Evolutionary conservation across 345 rosid species (phyloP), one percentile per base, ranked within the genome.

Genomic region (Eucalyptus victrix): DNA sequence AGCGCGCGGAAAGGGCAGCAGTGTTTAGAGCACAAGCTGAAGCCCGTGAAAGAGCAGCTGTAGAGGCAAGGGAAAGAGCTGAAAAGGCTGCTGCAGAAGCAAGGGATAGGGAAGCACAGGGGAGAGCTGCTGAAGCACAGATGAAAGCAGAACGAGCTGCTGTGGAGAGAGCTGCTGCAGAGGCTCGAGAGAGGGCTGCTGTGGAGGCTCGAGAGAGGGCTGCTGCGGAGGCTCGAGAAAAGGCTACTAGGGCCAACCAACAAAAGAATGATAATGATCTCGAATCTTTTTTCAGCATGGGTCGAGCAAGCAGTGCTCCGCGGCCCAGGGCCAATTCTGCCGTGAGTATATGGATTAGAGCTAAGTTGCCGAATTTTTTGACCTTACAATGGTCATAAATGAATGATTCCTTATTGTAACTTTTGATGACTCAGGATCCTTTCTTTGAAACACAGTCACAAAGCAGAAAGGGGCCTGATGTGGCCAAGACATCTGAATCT

Each of bases 1-100:
- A 94, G 90, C 97, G 99, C 53, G 96, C 99, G 17, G 99, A 94
- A 92, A 94, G 98, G 93, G 95, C 95, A 76, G 99, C 99, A 13
- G 99, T 98, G 89, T 97, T 94, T 89, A 95, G 99, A 94, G 99
- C 94, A 32, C 97, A 96, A 89, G 96, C 98, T 87, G 99, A 98
- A 94, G 99, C 99, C 86, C 98, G 99, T 91, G 98, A 96, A 93
- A 95, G 99, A 91, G 98, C 99, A 88, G 99, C 98, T 44, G 91
- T 92, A 49, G 99, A 93, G 60, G 99, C 99, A 49, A 94, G 91
- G 89, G 99, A 95, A 91, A 96, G 95, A 92, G 99, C 98, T 40
- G 99, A 93, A 93, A 97, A 89, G 93, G 97, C 94, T 72, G 99
- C 97, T 85, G 96, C 98, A 92, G 99, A 97, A 92, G 99, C 98